Evolutionary conservation across 495 filamentous ascomycete species (phyloP).

Genomic region (Aspergillus affinis): DNA sequence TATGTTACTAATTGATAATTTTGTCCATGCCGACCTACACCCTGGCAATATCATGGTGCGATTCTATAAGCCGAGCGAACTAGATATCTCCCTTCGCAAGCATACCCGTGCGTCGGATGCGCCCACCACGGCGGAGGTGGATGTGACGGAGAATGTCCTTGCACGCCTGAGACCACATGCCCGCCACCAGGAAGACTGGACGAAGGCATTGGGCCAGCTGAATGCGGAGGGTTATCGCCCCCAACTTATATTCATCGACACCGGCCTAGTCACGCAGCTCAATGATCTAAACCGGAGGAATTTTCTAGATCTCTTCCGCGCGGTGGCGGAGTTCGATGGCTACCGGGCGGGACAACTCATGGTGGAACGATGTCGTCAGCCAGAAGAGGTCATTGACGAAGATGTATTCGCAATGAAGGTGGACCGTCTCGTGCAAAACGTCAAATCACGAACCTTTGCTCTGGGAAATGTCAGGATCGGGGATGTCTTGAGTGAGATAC

Average conservation of each 20-base stretch:
- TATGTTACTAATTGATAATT: conserved; percentile 98
- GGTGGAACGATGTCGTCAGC: conserved; percentile 91
- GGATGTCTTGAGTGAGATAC: conserved; percentile 85
- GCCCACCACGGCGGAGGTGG: conserved; percentile 52
- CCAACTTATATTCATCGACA: conserved; percentile 96
- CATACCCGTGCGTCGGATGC: conserved; percentile 51
- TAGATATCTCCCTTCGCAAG: conserved; percentile 60
- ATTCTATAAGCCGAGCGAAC: conserved; percentile 82
- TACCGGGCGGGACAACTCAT: conserved; percentile 94
- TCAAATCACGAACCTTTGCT: conserved; percentile 88
- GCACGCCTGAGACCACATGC: conserved; percentile 72
- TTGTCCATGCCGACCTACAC: conserved; percentile 97
- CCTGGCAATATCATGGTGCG: conserved; percentile 99
- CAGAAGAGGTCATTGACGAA: conserved; percentile 78
- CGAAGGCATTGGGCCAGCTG: conserved; percentile 68
- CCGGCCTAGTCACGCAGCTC: conserved; percentile 91
- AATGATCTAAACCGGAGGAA: conserved; percentile 83
- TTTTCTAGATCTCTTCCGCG: conserved; percentile 94
- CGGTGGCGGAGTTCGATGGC: conserved; percentile 95
- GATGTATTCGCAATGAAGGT: conserved; percentile 94
- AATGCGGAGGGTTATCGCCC: conserved; percentile 89
- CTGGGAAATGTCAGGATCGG: conserved; percentile 96
- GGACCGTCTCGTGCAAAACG: conserved; percentile 88
- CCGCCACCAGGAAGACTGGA: conserved; percentile 66
- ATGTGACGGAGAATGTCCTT: conserved; percentile 87